These are phyloP conservation scores for Oidiodendron maius DNA, from an alignment of 495 filamentous ascomycete genomes.

Conservation along the genomic window DNA sequence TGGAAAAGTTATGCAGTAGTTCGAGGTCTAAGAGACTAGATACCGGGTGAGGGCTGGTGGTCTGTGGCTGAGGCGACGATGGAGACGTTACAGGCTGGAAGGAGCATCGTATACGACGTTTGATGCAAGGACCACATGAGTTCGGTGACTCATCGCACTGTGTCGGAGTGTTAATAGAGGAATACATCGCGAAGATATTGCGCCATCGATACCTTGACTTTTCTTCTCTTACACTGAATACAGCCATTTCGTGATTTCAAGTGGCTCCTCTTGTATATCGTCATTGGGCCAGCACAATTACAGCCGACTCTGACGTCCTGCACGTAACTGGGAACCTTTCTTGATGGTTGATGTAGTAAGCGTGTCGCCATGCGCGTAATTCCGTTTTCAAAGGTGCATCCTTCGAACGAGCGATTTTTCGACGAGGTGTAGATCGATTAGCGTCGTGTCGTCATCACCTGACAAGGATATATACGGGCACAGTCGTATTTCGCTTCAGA, in stretches of 20 bases:
- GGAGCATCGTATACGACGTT: conserved; percentile 1
- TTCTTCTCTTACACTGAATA: not conserved
- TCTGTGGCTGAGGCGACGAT: not conserved
- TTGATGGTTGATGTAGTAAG: too few species aligned
- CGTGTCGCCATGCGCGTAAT: too few species aligned
- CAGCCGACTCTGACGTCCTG: too few species aligned
- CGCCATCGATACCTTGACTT: not conserved
- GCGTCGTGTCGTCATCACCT: too few species aligned
- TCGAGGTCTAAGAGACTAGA: not conserved
- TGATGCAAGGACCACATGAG: not conserved
- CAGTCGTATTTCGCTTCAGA: too few species aligned
- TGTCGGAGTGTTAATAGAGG: not conserved
- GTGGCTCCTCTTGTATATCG: not conserved
- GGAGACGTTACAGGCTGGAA: not conserved
- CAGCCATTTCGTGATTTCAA: conserved; percentile 1
- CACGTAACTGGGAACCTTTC: too few species aligned
- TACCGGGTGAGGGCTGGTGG: not conserved
- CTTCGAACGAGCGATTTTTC: too few species aligned
- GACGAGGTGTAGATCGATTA: too few species aligned
- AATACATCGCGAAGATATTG: not conserved
- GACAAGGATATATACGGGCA: too few species aligned
- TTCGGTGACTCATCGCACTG: conserved; percentile 2
- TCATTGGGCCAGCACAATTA: too few species aligned
- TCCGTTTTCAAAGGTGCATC: too few species aligned
- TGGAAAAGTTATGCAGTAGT: conserved; percentile 2